phyloP scores from a whole-genome alignment of 805 yeast species.

The Wickerhamiella shivajii region DNA sequence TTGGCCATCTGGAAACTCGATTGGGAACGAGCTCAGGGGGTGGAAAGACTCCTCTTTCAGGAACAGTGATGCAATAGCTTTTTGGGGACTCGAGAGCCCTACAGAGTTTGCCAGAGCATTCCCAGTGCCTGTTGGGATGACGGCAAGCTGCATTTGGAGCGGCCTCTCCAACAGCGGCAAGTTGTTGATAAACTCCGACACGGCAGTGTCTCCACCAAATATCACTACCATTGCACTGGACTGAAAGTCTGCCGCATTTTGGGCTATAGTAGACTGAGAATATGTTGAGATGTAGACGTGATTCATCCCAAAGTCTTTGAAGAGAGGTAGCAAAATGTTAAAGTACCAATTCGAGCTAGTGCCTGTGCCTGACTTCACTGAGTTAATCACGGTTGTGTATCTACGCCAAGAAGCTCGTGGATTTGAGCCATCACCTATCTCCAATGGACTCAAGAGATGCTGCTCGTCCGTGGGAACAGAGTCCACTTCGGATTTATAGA shows the following conservation, averaged over 20 bases:
- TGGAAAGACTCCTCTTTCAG: constrained; percentile 8
- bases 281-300: constrained; percentile 27
- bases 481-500: constrained; percentile 2
- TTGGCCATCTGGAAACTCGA: constrained; percentile 30
- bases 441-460: constrained; percentile 10
- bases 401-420: constrained; percentile 16
- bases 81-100: constrained; percentile 24
- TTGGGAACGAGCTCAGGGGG: constrained; percentile 34
- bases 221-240: constrained; percentile 37
- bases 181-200: constrained; percentile 58
- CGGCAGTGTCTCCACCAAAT: constrained; percentile 77
- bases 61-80: constrained; percentile 21
- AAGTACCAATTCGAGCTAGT: constrained; percentile 20
- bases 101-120: constrained; percentile 62
- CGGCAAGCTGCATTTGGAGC: constrained; percentile 7
- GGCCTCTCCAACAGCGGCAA: constrained; percentile 15
- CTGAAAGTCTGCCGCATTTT: constrained; percentile 22
- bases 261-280: constrained; percentile 19
- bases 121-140: constrained; percentile 74
- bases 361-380: constrained; percentile 21
- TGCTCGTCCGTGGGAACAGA: constrained; percentile 9
- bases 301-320: constrained; percentile 21
- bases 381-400: constrained; percentile 24
- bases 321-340: constrained; percentile 22
- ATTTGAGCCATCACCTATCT: constrained; percentile 10